A percentile compares a stretch with the other conserved stretches of the same genome.
Evolutionary conservation across 495 filamentous ascomycete genomes (phyloP).

Genomic region (Neurospora sp.): DNA sequence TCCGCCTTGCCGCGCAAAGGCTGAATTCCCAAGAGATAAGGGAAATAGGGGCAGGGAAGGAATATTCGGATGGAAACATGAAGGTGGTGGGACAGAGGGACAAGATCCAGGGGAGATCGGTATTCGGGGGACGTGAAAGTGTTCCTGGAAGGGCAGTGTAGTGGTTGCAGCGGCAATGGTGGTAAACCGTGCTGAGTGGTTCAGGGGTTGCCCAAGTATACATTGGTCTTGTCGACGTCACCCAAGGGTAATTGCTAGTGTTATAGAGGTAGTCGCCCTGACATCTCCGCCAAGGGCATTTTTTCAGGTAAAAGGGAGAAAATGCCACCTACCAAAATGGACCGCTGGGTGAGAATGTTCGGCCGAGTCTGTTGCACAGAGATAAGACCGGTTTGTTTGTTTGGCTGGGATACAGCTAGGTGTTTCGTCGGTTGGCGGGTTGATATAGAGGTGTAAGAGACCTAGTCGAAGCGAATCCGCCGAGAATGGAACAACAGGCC

Average conservation of each 20-base stretch:
- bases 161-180: neutral
- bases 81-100: neutral
- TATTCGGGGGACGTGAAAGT: neutral
- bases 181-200: neutral
- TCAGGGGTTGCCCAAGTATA: neutral
- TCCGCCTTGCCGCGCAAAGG: neutral
- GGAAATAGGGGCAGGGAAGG: neutral
- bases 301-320: neutral
- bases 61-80: neutral
- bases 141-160: neutral
- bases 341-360: neutral
- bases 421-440: neutral
- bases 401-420: conserved; percentile 12
- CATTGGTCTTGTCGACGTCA: neutral
- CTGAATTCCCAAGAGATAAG: neutral
- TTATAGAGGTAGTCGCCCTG: neutral
- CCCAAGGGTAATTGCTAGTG: neutral
- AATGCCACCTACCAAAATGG: neutral
- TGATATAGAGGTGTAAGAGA: conserved; percentile 1
- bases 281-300: neutral
- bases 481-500: neutral
- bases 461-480: neutral
- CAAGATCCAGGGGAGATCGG: neutral
- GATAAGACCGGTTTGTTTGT: conserved; percentile 17
- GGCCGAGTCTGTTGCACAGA: conserved; percentile 9